A percentile compares a stretch with the other conserved stretches of the same genome.
Evolutionary conservation across 2,329 filamentous ascomycete genomes (phyloP).

Genomic region (Lachnellula subtilissima): DNA sequence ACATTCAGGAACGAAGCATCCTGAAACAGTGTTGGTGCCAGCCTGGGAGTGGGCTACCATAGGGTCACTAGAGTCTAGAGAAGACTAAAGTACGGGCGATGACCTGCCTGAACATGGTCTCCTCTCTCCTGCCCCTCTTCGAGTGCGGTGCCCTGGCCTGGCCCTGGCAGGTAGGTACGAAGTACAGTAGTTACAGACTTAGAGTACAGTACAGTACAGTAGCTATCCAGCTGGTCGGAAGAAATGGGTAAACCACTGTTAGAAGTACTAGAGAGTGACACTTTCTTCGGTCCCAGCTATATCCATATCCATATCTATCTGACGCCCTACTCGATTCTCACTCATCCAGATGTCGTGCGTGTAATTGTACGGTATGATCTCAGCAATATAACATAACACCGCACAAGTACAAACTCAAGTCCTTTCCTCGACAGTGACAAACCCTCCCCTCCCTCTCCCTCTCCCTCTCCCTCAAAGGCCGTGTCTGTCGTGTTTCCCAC

Average conservation of each 20-base stretch:
- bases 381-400: background rate
- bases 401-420: background rate
- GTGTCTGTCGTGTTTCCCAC: background rate
- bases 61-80: background rate
- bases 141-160: no score
- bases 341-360: background rate
- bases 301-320: background rate
- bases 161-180: background rate
- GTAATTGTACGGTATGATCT: background rate
- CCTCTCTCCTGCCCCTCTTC: background rate
- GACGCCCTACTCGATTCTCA: background rate
- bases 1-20: slow-evolving; percentile 14
- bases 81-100: slow-evolving; percentile 1
- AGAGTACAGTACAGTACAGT: no score
- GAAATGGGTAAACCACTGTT: no score
- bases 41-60: background rate
- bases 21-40: slow-evolving; percentile 6
- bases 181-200: no score
- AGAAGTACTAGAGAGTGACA: no score
- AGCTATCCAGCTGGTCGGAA: no score
- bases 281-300: no score
- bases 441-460: no score
- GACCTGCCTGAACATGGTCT: background rate
- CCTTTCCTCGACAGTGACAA: background rate
- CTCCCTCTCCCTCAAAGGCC: background rate